A percentile compares a stretch with the other conserved stretches of the same genome.
phyloP scores from a whole-genome alignment of 805 yeast species.

The Priceomyces medius region DNA sequence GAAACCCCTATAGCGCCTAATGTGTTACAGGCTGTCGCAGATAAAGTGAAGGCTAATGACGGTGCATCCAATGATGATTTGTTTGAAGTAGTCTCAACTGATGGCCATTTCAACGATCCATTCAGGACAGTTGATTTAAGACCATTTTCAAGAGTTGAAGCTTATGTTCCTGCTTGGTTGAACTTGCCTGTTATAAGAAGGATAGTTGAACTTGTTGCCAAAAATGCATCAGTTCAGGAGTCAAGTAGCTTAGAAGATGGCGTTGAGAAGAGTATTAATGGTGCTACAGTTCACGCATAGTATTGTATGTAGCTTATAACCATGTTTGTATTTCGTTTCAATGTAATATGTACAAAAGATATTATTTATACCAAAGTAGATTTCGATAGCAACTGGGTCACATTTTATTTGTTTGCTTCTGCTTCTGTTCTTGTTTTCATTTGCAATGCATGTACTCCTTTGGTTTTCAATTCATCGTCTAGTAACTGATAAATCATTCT shows the following conservation, averaged over 20 bases:
- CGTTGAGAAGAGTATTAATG: constrained; percentile 6
- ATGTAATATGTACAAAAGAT: constrained; percentile 3
- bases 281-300: constrained; percentile 5
- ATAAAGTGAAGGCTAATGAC: constrained; percentile 62
- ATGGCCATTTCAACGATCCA: constrained; percentile 81
- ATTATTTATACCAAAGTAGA: not conserved
- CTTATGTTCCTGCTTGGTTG: constrained; percentile 93
- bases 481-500: constrained; percentile 67
- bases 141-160: constrained; percentile 78
- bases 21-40: constrained; percentile 78
- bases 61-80: constrained; percentile 57
- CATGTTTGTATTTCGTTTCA: constrained; percentile 6
- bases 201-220: constrained; percentile 83
- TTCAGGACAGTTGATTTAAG: constrained; percentile 71
- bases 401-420: constrained; percentile 13
- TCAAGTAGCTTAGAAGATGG: constrained; percentile 14
- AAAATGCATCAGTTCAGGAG: constrained; percentile 74
- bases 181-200: constrained; percentile 85
- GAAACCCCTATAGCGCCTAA: constrained; percentile 88
- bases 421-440: constrained; percentile 68
- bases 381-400: not conserved
- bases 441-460: constrained; percentile 87
- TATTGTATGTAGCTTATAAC: constrained; percentile 6
- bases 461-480: constrained; percentile 65
- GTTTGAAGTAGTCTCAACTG: constrained; percentile 66